Evolutionary conservation across 2,329 filamentous ascomycete species (phyloP).

Genomic region (Fusarium coffeatum): DNA sequence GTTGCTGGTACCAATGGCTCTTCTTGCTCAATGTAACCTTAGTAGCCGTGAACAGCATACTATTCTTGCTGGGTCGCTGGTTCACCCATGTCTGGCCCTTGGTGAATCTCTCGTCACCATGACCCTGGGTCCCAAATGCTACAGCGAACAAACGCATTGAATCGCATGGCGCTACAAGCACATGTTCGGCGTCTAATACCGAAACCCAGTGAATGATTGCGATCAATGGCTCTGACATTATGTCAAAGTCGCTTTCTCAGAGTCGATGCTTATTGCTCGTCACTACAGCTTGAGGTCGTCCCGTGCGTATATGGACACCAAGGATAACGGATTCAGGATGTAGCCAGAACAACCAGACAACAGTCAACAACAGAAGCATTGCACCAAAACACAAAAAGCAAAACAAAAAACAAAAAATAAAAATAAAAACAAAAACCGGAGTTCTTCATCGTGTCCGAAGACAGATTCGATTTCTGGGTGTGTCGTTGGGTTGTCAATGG

Average conservation of each 20-base stretch:
- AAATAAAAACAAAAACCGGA: no score
- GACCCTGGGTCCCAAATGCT: background rate
- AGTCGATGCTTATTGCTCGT: background rate
- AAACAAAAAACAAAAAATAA: background rate
- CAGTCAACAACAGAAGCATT: background rate
- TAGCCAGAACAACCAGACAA: background rate
- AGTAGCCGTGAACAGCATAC: accelerated
- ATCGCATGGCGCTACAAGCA: background rate
- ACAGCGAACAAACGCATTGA: background rate
- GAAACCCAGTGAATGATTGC: background rate
- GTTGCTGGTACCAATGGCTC: conserved; percentile 64
- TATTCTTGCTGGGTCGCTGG: conserved; percentile 60
- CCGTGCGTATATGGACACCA: background rate
- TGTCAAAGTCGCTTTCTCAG: background rate
- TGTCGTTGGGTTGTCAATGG: no score
- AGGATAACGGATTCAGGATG: accelerated
- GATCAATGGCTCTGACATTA: background rate
- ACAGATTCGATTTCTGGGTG: background rate
- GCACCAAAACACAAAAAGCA: background rate
- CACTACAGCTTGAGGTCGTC: background rate
- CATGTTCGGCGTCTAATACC: accelerated
- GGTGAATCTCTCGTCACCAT: background rate
- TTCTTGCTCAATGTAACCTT: conserved; percentile 45
- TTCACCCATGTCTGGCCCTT: conserved; percentile 55
- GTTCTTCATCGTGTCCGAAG: accelerated